Conservation (phyloP, 1,284 basidiomycete genomes). For the Golubevia pallescens region DNA sequence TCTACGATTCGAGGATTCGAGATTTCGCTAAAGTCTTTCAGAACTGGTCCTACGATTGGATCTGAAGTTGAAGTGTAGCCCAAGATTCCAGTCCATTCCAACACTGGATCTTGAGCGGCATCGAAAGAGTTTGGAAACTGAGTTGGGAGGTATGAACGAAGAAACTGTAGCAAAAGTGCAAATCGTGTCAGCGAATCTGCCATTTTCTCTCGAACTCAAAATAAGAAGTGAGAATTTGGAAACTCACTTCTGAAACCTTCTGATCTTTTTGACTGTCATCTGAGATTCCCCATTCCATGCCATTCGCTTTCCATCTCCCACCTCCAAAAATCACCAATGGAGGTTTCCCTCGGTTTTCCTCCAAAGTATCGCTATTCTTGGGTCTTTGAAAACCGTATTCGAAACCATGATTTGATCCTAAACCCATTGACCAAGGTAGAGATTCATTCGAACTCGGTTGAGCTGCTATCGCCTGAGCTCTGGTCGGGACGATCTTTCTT, state of each 20-base stretch:
- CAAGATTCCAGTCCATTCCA: conserved; percentile 48
- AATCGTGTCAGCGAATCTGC: not conserved
- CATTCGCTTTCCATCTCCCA: conserved; percentile 20
- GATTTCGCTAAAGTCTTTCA: not conserved
- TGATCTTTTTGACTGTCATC: conserved; percentile 23
- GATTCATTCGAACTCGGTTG: conserved; percentile 4
- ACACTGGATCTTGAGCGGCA: not conserved
- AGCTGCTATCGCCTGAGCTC: conserved; percentile 35
- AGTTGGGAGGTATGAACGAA: conserved; percentile 7
- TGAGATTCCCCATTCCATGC: conserved; percentile 30
- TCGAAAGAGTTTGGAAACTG: conserved; percentile 15
- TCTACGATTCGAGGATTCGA: not conserved
- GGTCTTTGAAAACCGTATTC: conserved; percentile 37
- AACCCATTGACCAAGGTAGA: conserved; percentile 22
- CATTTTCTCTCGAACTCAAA: too few species aligned
- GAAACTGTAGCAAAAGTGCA: not conserved
- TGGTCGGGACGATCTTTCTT: conserved; percentile 27
- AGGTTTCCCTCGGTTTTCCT: not conserved
- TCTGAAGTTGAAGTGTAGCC: conserved; percentile 32
- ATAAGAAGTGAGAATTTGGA: not conserved
- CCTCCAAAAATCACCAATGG: conserved; percentile 35
- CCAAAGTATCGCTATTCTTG: not conserved
- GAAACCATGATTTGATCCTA: conserved; percentile 22
- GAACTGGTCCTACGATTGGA: conserved; percentile 36
- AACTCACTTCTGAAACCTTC: conserved; percentile 10